These are phyloP conservation scores for Helichrysum umbraculigerum DNA, from an alignment of 129 eudicot genomes.

Conservation along the genomic window DNA sequence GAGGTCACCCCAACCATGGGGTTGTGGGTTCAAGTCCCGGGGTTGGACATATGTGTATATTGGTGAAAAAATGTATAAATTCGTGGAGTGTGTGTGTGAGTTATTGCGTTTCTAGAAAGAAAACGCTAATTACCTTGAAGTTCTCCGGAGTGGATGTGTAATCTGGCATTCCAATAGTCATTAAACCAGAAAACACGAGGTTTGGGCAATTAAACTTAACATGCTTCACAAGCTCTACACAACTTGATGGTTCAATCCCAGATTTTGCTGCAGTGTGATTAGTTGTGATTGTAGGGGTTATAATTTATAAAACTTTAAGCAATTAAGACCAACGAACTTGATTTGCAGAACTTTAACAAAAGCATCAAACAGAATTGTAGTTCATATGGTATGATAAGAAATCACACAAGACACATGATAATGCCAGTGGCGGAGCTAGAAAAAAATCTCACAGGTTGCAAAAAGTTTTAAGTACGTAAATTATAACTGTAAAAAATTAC, in stretches of 20 bases:
- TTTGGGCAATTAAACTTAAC: slow-evolving; percentile 66
- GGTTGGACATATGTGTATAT: too few relatives aligned
- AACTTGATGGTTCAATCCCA: slow-evolving; percentile 75
- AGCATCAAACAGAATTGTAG: background rate
- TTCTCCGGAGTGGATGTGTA: slow-evolving; percentile 93
- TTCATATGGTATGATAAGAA: background rate
- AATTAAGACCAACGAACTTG: background rate
- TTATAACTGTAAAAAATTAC: too few relatives aligned
- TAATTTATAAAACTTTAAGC: background rate
- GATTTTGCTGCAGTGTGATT: slow-evolving; percentile 67
- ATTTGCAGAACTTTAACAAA: background rate
- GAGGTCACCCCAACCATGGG: too few relatives aligned
- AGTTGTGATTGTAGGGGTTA: background rate
- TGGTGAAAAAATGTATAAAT: too few relatives aligned
- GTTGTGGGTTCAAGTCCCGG: too few relatives aligned
- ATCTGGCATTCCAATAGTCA: slow-evolving; percentile 98
- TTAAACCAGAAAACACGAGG: slow-evolving; percentile 90
- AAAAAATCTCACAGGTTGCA: too few relatives aligned
- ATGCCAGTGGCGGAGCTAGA: too few relatives aligned
- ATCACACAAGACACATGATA: background rate
- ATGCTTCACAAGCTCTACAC: slow-evolving; percentile 81
- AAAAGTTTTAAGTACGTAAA: too few relatives aligned
- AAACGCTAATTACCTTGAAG: slow-evolving; percentile 30
- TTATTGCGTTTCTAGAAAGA: too few relatives aligned
- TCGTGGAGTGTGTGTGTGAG: too few relatives aligned